A percentile compares a stretch with the other conserved stretches of the same genome.
These are phyloP conservation scores for Lachnellula willkommii DNA, from an alignment of 2,329 filamentous ascomycete species.

Conservation along the genomic window DNA sequence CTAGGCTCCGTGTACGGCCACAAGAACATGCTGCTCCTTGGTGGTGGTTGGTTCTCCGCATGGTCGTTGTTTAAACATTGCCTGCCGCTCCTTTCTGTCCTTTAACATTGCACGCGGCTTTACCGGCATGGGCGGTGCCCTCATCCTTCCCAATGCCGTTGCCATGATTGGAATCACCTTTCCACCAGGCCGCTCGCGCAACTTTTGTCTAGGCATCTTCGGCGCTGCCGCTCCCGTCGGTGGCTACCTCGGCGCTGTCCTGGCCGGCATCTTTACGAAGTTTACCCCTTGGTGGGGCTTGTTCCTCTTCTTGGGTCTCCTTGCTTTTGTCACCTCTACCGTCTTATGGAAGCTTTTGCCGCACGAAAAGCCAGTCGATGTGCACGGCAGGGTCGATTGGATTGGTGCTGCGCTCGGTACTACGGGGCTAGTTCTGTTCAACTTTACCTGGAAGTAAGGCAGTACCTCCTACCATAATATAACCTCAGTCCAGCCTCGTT, in stretches of 20 bases:
- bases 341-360: slow-evolving; percentile 11
- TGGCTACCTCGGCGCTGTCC: slow-evolving; percentile 35
- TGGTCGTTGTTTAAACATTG: slow-evolving; percentile 38
- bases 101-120: slow-evolving; percentile 43
- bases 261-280: slow-evolving; percentile 35
- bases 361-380: slow-evolving; percentile 20
- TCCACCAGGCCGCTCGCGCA: slow-evolving; percentile 41
- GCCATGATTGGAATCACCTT: slow-evolving; percentile 43
- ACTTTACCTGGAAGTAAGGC: slow-evolving; percentile 46
- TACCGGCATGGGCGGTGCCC: slow-evolving; percentile 43
- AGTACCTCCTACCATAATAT: no score
- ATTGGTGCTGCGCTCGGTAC: slow-evolving; percentile 37
- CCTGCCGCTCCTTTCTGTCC: slow-evolving; percentile 39
- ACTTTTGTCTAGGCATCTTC: slow-evolving; percentile 41
- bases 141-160: slow-evolving; percentile 47
- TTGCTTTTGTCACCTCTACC: background rate
- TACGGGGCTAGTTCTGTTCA: slow-evolving; percentile 41
- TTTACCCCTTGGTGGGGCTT: slow-evolving; percentile 36
- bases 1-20: slow-evolving; percentile 48
- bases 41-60: slow-evolving; percentile 37
- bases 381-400: slow-evolving; percentile 37
- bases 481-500: background rate
- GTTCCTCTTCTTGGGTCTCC: slow-evolving; percentile 9
- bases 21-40: slow-evolving; percentile 40
- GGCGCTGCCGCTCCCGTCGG: slow-evolving; percentile 42